These are phyloP conservation scores for Arctium lappa DNA, from an alignment of 129 eudicot species.

Conservation along the genomic window DNA sequence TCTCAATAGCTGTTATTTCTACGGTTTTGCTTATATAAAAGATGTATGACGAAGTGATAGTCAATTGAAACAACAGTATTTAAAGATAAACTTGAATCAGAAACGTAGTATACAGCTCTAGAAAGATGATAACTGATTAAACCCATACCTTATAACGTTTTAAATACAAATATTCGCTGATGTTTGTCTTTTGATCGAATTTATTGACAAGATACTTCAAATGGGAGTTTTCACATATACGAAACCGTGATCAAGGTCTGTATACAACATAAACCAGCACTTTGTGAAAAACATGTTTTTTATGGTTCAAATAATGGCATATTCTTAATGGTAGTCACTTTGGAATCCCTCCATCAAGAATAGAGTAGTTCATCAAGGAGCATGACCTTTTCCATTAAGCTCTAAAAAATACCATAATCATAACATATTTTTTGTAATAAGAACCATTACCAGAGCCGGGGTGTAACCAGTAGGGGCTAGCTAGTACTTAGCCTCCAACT, in stretches of 20 bases:
- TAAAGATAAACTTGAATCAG: background rate
- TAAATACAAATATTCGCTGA: background rate
- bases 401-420: too few species aligned
- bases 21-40: background rate
- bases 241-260: background rate
- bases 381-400: too few species aligned
- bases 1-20: background rate
- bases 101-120: background rate
- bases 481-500: too few species aligned
- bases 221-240: background rate
- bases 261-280: background rate
- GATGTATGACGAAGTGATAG: background rate
- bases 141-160: background rate
- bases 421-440: too few species aligned
- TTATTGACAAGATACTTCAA: background rate
- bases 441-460: background rate
- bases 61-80: background rate
- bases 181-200: background rate
- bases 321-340: background rate
- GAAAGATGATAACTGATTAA: background rate
- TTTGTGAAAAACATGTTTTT: background rate
- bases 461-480: background rate
- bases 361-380: too few species aligned
- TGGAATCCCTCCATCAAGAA: too few species aligned
- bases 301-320: too few species aligned